Evolutionary conservation across 2,329 filamentous ascomycete species (phyloP).

Genomic region (Fusarium chuoi): DNA sequence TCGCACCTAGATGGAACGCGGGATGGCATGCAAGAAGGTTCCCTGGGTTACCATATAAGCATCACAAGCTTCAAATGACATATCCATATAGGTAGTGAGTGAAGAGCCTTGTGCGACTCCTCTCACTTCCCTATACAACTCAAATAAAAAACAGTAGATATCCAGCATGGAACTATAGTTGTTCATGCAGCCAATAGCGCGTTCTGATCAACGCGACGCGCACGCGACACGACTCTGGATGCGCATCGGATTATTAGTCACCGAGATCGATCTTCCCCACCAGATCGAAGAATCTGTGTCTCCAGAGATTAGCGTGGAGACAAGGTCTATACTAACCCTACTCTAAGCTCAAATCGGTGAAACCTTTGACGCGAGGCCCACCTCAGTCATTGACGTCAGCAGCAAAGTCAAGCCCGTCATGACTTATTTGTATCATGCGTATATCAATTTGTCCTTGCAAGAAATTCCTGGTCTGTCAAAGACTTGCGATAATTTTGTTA

Average conservation of each 20-base stretch:
- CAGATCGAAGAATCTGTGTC: neutral
- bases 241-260: neutral
- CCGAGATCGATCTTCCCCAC: neutral
- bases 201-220: neutral
- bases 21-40: neutral
- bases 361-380: neutral
- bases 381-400: slow-evolving; percentile 35
- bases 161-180: neutral
- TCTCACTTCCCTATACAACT: neutral
- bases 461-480: neutral
- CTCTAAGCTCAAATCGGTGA: slow-evolving; percentile 6
- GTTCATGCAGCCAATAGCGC: neutral
- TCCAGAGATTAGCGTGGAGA: neutral
- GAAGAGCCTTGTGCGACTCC: accelerated
- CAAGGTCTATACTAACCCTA: slow-evolving; percentile 10
- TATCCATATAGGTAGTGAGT: neutral
- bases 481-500: neutral
- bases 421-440: neutral
- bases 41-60: neutral
- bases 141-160: neutral
- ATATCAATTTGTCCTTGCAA: neutral
- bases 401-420: slow-evolving; percentile 35
- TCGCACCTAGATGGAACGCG: neutral
- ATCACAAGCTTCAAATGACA: neutral
- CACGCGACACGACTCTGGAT: neutral